Percentiles rank a stretch among this genome's conserved stretches.
Evolutionary conservation across 2,329 filamentous ascomycete genomes (phyloP).

Genomic region (Pseudogymnoascus sp.): DNA sequence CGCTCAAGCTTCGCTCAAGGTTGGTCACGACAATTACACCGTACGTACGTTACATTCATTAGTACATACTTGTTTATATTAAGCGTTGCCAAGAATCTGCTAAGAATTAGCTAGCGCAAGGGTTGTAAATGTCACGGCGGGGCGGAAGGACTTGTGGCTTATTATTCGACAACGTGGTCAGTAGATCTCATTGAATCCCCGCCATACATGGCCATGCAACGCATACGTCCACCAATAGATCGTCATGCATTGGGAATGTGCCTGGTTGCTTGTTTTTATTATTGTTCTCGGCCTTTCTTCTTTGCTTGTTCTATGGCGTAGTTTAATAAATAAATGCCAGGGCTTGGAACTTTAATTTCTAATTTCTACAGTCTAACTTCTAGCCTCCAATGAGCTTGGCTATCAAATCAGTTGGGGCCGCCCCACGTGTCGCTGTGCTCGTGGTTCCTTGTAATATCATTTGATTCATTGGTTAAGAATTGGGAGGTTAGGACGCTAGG

Average conservation of each 20-base stretch:
- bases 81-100: neutral
- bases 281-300: too few species aligned
- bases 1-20: too few species aligned
- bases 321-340: neutral
- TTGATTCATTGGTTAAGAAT: too few species aligned
- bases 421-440: neutral
- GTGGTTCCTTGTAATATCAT: neutral
- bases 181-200: neutral
- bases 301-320: neutral
- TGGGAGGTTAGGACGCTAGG: neutral
- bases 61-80: neutral
- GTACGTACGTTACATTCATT: too few species aligned
- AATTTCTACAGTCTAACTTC: neutral
- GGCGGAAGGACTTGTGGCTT: neutral
- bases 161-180: neutral
- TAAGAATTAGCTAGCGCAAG: neutral
- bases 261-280: neutral
- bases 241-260: neutral
- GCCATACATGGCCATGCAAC: neutral
- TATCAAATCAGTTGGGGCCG: neutral
- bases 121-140: neutral
- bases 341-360: neutral
- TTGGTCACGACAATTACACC: too few species aligned
- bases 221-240: neutral
- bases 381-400: neutral